phyloP scores from a whole-genome alignment of 2,329 filamentous ascomycete species.

The Eurotiales sp. region DNA sequence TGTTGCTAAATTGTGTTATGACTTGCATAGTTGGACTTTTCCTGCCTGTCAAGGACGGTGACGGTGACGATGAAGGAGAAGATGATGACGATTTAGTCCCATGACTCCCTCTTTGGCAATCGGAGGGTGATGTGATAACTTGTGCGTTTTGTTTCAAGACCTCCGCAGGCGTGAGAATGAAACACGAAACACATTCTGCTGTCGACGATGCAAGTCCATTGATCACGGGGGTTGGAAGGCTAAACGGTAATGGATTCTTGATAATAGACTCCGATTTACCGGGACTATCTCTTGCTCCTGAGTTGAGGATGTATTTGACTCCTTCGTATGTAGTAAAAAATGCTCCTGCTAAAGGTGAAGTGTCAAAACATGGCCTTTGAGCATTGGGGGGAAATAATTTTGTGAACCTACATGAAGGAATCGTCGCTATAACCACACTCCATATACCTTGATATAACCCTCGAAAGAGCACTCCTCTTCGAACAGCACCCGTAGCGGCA shows the following conservation, averaged over 20 bases:
- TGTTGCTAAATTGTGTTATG: slow-evolving; percentile 53
- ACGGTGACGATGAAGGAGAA: not conserved
- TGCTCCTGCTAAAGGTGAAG: slow-evolving; percentile 58
- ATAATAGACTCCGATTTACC: slow-evolving; percentile 9
- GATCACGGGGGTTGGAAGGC: slow-evolving; percentile 63
- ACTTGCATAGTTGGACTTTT: slow-evolving; percentile 54
- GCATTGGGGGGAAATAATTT: too few relatives aligned
- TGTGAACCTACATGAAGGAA: too few relatives aligned
- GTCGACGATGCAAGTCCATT: slow-evolving; percentile 70
- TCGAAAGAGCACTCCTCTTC: slow-evolving; percentile 57
- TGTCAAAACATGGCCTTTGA: not conserved
- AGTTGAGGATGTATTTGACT: slow-evolving; percentile 62
- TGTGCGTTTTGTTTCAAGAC: slow-evolving; percentile 94
- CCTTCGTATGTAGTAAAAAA: slow-evolving; percentile 91
- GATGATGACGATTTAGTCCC: not conserved
- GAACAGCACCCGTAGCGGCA: slow-evolving; percentile 52
- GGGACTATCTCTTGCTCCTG: slow-evolving; percentile 18
- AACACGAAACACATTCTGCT: slow-evolving; percentile 79
- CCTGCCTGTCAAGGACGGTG: slow-evolving; percentile 12
- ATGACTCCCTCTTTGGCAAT: slow-evolving; percentile 16
- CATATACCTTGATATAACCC: slow-evolving; percentile 86
- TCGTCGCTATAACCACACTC: slow-evolving; percentile 76
- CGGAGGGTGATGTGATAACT: slow-evolving; percentile 55
- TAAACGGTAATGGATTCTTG: slow-evolving; percentile 21
- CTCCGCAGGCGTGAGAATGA: slow-evolving; percentile 83